phyloP scores from a whole-genome alignment of 1,284 basidiomycete species.

The Spongispora temasekensis region DNA sequence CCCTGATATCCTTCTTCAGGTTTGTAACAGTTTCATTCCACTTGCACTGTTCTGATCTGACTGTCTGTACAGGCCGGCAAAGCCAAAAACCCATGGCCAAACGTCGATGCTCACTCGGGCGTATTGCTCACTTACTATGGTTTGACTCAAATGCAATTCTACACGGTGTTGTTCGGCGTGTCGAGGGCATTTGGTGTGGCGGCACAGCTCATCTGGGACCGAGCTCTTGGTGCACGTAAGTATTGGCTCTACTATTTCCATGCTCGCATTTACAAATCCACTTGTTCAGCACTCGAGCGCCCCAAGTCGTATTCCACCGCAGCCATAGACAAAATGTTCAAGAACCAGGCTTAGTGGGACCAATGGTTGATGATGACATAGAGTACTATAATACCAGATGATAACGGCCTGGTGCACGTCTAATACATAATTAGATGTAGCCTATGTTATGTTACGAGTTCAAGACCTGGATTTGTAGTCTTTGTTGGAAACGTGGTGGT shows the following conservation, averaged over 20 bases:
- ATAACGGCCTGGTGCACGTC: too few species aligned
- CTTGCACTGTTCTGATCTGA: slow-evolving; percentile 71
- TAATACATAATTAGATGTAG: too few species aligned
- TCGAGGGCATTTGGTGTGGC: slow-evolving; percentile 91
- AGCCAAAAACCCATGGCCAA: slow-evolving; percentile 93
- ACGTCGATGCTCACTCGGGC: slow-evolving; percentile 97
- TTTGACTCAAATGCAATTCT: slow-evolving; percentile 88
- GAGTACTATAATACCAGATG: too few species aligned
- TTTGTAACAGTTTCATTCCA: slow-evolving; percentile 73
- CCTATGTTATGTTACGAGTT: too few species aligned
- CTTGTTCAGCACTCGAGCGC: slow-evolving; percentile 69
- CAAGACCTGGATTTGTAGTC: too few species aligned
- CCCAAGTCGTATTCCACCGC: slow-evolving; percentile 85
- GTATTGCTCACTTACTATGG: slow-evolving; percentile 92
- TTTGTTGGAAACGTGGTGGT: too few species aligned
- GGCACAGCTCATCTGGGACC: slow-evolving; percentile 93
- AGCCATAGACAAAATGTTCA: slow-evolving; percentile 77
- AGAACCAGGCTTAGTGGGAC: slow-evolving; percentile 42
- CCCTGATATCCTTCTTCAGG: slow-evolving; percentile 89
- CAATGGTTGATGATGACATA: not conserved
- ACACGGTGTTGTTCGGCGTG: slow-evolving; percentile 97
- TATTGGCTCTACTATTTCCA: slow-evolving; percentile 20
- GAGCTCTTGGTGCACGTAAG: slow-evolving; percentile 89
- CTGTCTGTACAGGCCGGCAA: slow-evolving; percentile 84
- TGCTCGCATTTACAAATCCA: too few species aligned